phyloP scores from a whole-genome alignment of 352 stramenopile genomes.

The Pythium myriotylum region DNA sequence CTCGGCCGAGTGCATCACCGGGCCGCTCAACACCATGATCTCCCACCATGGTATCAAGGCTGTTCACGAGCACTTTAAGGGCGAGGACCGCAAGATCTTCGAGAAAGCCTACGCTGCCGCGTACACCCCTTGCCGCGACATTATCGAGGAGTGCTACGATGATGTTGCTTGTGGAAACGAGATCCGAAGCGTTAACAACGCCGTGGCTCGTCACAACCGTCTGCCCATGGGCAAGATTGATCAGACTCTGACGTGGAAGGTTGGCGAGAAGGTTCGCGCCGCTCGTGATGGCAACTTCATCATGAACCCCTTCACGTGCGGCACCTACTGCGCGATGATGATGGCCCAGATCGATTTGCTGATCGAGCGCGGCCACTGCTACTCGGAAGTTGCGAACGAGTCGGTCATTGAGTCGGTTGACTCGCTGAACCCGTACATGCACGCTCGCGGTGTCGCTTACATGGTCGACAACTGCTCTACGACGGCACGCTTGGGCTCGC shows the following conservation, averaged over 20 bases:
- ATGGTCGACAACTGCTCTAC: slow-evolving; percentile 99
- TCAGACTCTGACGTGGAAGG: slow-evolving; percentile 96
- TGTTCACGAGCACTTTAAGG: slow-evolving; percentile 94
- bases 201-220: slow-evolving; percentile 92
- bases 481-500: slow-evolving; percentile 95
- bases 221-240: slow-evolving; percentile 98
- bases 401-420: slow-evolving; percentile 98
- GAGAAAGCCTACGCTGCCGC: slow-evolving; percentile 95
- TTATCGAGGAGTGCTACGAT: slow-evolving; percentile 98
- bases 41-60: slow-evolving; percentile 97
- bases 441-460: slow-evolving; percentile 97
- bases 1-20: slow-evolving; percentile 97
- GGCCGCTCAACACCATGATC: slow-evolving; percentile 97
- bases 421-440: slow-evolving; percentile 99
- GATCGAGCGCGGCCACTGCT: slow-evolving; percentile 94
- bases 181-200: slow-evolving; percentile 98
- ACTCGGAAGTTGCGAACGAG: slow-evolving; percentile 98
- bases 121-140: slow-evolving; percentile 96
- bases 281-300: slow-evolving; percentile 95
- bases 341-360: slow-evolving; percentile 98
- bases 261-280: slow-evolving; percentile 96
- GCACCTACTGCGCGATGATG: slow-evolving; percentile 99
- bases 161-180: slow-evolving; percentile 97
- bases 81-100: slow-evolving; percentile 93
- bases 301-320: slow-evolving; percentile 97